Conservation (phyloP, 352 stramenopile species). For the Globisporangium echinulatum region DNA sequence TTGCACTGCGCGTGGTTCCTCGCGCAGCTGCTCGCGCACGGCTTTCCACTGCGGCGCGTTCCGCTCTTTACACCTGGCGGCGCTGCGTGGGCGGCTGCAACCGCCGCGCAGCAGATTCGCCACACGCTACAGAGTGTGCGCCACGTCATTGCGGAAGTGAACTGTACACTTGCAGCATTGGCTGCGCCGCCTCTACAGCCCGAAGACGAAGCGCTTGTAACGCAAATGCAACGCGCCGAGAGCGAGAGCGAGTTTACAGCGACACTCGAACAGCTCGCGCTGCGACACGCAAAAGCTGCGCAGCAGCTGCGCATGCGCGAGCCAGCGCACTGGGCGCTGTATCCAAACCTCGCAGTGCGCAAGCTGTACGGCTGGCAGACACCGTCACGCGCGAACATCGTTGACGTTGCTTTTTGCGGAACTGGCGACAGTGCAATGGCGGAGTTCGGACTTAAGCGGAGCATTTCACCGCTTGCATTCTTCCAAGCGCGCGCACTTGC, state of each 20-base stretch:
- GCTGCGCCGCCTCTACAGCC: neutral
- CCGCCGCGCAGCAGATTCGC: constrained; percentile 17
- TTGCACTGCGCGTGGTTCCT: constrained; percentile 40
- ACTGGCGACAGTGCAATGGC: too few relatives aligned
- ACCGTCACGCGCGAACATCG: constrained; percentile 21
- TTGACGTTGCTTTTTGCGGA: constrained; percentile 7
- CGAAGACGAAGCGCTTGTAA: constrained; percentile 30
- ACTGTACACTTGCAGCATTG: constrained; percentile 13
- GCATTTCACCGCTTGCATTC: constrained; percentile 25
- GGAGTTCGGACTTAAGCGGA: too few relatives aligned
- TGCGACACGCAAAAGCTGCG: constrained; percentile 27
- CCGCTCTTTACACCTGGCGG: constrained; percentile 29
- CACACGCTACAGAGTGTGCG: constrained; percentile 32
- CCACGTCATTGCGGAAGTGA: constrained; percentile 29
- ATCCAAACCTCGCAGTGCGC: constrained; percentile 28
- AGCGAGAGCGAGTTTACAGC: constrained; percentile 31
- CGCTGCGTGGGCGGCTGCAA: constrained; percentile 16
- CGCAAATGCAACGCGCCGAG: constrained; percentile 32
- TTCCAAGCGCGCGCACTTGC: constrained; percentile 30
- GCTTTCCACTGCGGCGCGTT: constrained; percentile 36
- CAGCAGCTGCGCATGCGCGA: constrained; percentile 28
- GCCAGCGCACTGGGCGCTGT: constrained; percentile 34
- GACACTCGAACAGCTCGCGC: constrained; percentile 19
- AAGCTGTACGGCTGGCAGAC: constrained; percentile 52
- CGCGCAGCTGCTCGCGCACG: constrained; percentile 32